Evolutionary conservation across 371 early-diverging fungal species (phyloP).

Genomic region (Apophysomyces sp.): DNA sequence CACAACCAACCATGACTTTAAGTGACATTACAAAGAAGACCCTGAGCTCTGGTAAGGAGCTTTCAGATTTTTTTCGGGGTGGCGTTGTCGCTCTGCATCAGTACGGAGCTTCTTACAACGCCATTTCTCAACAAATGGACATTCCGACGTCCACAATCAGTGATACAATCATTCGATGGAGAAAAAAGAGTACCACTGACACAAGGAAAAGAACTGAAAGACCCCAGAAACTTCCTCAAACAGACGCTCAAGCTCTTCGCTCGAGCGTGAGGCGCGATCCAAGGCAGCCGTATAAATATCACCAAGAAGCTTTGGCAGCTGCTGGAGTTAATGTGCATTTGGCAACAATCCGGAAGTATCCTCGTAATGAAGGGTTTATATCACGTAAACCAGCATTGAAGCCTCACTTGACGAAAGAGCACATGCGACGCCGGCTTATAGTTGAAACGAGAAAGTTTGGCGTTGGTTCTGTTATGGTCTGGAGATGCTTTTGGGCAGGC

Average conservation of each 20-base stretch:
- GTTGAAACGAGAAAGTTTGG: not conserved
- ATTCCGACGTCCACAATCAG: not conserved
- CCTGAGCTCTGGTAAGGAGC: not conserved
- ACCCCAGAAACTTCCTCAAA: not conserved
- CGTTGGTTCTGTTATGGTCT: not conserved
- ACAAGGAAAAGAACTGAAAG: not conserved
- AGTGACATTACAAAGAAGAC: not conserved
- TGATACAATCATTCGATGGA: not conserved
- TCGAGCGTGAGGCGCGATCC: not conserved
- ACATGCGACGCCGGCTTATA: constrained; percentile 8
- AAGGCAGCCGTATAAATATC: not conserved
- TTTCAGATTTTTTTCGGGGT: not conserved
- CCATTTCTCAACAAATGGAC: not conserved
- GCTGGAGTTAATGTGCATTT: not conserved
- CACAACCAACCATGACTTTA: not conserved
- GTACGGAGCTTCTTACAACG: not conserved
- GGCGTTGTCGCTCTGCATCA: not conserved
- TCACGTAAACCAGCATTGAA: constrained; percentile 10
- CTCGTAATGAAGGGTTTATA: constrained; percentile 16
- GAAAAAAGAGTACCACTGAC: not conserved
- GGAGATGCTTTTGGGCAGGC: constrained; percentile 1
- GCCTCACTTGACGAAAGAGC: not conserved
- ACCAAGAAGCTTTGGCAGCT: not conserved
- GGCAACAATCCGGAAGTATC: not conserved
- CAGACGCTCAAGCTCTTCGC: not conserved